Percentiles rank a stretch among this genome's conserved stretches.
phyloP scores from a whole-genome alignment of 2,329 filamentous ascomycete genomes.

The Ambrosiella cleistominuta region DNA sequence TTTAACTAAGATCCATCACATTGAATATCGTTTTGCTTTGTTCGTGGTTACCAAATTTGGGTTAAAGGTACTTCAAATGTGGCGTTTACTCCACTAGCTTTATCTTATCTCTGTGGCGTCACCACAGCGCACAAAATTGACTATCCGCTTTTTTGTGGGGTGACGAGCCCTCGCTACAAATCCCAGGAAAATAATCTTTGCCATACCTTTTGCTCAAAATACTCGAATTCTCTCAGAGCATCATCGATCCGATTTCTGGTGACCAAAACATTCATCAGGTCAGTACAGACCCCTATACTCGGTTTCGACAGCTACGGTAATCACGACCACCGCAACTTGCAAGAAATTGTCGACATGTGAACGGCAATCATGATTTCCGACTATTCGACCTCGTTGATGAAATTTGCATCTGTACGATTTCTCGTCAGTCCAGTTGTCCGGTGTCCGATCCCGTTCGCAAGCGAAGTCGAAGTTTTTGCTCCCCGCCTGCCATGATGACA shows the following conservation, averaged over 20 bases:
- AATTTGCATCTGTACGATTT: not conserved
- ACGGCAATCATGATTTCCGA: not conserved
- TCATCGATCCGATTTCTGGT: slow-evolving; percentile 30
- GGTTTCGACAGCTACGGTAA: not conserved
- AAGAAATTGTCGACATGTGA: not conserved
- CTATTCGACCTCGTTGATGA: not conserved
- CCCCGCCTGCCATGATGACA: not conserved
- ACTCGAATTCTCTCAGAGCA: slow-evolving; percentile 13
- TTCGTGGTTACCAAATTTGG: no score
- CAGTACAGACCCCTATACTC: slow-evolving; percentile 18
- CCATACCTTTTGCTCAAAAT: slow-evolving; percentile 5
- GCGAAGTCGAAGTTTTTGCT: not conserved
- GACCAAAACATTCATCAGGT: slow-evolving; percentile 31
- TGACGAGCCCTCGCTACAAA: slow-evolving; percentile 6
- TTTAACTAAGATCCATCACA: no score
- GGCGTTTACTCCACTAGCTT: not conserved
- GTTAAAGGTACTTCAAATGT: not conserved
- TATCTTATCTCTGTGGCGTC: not conserved
- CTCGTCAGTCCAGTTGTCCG: not conserved
- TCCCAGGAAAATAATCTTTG: slow-evolving; percentile 5
- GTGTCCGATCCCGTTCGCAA: not conserved
- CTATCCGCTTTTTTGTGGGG: slow-evolving; percentile 5
- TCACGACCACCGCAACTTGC: not conserved
- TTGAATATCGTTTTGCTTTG: no score
- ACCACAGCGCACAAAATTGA: slow-evolving; percentile 2